Evolutionary conservation across 2,329 filamentous ascomycete genomes (phyloP).

Genomic region (Fusarium sp.): DNA sequence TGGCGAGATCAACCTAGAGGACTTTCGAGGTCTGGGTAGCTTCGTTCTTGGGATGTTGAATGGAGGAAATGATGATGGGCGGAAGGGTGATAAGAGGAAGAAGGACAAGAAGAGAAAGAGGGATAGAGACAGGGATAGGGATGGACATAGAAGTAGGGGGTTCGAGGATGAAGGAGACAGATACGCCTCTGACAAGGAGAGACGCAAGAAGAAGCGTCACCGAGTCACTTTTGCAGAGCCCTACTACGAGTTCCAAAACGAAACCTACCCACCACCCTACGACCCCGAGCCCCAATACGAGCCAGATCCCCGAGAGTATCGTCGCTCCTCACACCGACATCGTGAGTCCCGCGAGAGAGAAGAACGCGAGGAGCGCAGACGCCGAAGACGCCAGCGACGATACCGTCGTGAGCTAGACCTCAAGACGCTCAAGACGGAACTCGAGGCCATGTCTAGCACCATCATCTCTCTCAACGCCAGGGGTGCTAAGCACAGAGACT

Average conservation of each 20-base stretch:
- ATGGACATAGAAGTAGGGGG: constrained; percentile 14
- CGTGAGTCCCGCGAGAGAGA: constrained; percentile 3
- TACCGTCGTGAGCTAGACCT: constrained; percentile 37
- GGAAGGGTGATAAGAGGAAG: constrained; percentile 29
- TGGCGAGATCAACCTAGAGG: constrained; percentile 37
- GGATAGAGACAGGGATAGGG: constrained; percentile 23
- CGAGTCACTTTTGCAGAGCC: constrained; percentile 44
- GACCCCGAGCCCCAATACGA: constrained; percentile 6
- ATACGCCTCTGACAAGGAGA: constrained; percentile 34
- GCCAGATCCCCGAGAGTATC: neutral
- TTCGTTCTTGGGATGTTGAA: constrained; percentile 42
- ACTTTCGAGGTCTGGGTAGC: constrained; percentile 39
- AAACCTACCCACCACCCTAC: constrained; percentile 29
- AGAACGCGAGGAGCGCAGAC: constrained; percentile 33
- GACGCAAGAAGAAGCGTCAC: constrained; percentile 35
- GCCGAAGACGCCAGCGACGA: constrained; percentile 32
- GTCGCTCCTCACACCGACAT: neutral
- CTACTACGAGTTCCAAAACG: constrained; percentile 27
- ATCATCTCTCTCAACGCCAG: constrained; percentile 42
- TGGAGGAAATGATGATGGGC: constrained; percentile 20
- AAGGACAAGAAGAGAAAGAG: constrained; percentile 31
- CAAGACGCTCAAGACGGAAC: constrained; percentile 38
- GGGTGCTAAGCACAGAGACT: constrained; percentile 39
- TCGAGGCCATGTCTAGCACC: constrained; percentile 45
- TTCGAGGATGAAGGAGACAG: constrained; percentile 21